phyloP scores from a whole-genome alignment of 345 rosid species.

The Garcia nutans region DNA sequence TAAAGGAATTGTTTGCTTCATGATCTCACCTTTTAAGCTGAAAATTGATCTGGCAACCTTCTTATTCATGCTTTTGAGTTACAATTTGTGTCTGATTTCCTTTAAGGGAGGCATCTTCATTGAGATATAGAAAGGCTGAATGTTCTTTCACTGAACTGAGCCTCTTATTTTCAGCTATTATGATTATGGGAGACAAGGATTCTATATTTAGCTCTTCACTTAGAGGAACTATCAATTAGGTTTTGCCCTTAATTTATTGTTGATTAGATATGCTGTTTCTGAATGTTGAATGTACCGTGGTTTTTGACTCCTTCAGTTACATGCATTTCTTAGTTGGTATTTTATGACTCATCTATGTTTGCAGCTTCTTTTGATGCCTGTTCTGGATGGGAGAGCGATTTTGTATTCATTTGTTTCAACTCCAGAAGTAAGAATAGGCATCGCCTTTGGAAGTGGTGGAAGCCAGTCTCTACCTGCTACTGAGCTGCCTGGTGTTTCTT shows the following conservation, averaged over 20 bases:
- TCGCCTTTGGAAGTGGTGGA: constrained; percentile 98
- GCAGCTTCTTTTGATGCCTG: constrained; percentile 87
- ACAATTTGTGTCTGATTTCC: neutral
- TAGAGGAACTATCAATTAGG: neutral
- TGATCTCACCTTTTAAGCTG: neutral
- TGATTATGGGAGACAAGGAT: neutral
- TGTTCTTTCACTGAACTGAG: neutral
- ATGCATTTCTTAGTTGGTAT: constrained; percentile 14
- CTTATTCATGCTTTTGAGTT: neutral
- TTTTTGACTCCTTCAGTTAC: neutral
- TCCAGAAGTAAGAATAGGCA: constrained; percentile 85
- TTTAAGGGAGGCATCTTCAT: neutral
- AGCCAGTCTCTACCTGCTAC: constrained; percentile 93
- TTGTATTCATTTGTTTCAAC: constrained; percentile 75
- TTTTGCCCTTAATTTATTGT: neutral
- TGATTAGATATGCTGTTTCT: constrained; percentile 3
- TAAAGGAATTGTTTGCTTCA: neutral
- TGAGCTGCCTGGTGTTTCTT: constrained; percentile 93
- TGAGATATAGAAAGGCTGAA: neutral
- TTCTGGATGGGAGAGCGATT: constrained; percentile 77
- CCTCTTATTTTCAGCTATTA: neutral
- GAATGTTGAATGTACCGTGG: constrained; percentile 5
- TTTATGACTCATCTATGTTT: constrained; percentile 17
- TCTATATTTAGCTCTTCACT: neutral
- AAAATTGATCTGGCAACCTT: neutral